Percentiles rank a stretch among this genome's conserved stretches.
Evolutionary conservation across 257 asterid genomes (phyloP).

Genomic region (Ajuga chamaepitys): DNA sequence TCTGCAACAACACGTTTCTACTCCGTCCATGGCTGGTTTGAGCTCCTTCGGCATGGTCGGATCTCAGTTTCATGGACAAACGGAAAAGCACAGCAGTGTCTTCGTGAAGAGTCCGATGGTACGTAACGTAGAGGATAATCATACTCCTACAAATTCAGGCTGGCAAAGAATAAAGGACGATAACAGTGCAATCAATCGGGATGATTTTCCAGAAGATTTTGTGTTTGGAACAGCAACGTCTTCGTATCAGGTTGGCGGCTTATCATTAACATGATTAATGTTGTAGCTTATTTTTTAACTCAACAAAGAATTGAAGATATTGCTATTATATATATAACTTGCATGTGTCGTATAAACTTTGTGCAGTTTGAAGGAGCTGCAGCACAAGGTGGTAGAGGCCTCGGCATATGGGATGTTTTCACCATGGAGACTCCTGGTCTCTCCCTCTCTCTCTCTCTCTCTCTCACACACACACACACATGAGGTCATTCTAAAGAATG

Average conservation of each 20-base stretch:
- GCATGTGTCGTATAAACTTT: neutral
- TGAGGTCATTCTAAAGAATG: neutral
- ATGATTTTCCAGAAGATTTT: conserved; percentile 23
- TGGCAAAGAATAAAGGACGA: neutral
- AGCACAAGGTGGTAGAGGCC: conserved; percentile 32
- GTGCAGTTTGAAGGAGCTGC: conserved; percentile 32
- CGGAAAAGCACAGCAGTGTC: too few species aligned
- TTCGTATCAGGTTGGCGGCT: conserved; percentile 21
- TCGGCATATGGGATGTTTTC: conserved; percentile 28
- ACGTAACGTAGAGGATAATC: too few species aligned
- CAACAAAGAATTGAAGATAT: too few species aligned
- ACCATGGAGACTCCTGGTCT: conserved; percentile 25
- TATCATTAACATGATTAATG: too few species aligned
- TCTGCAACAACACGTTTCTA: too few species aligned
- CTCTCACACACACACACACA: neutral
- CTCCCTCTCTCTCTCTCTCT: neutral
- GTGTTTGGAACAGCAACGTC: conserved; percentile 27
- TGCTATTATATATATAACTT: too few species aligned
- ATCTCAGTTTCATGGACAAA: too few species aligned
- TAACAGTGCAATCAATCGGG: conserved; percentile 7
- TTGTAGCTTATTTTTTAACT: too few species aligned
- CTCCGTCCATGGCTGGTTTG: too few species aligned
- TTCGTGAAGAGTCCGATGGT: too few species aligned
- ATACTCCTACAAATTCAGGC: neutral
- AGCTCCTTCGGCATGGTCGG: too few species aligned